phyloP scores from a whole-genome alignment of 2,329 filamentous ascomycete genomes.

The Hirsutella rhossiliensis region DNA sequence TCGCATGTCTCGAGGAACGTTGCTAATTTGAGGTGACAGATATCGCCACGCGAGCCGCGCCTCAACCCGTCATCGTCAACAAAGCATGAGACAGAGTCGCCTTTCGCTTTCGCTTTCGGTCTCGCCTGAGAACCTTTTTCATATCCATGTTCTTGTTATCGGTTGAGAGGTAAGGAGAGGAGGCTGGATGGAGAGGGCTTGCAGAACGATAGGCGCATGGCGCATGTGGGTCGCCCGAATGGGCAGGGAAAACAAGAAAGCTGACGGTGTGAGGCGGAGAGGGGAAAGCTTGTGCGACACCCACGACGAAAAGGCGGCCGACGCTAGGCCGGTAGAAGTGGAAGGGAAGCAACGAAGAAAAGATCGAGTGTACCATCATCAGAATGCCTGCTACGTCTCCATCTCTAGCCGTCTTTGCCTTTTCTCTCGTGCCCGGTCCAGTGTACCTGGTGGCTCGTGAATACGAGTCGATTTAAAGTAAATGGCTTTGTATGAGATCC shows the following conservation, averaged over 20 bases:
- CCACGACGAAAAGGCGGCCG: too few species aligned
- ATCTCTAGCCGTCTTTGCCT: slow-evolving; percentile 3
- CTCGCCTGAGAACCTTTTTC: neutral
- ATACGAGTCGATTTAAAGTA: too few species aligned
- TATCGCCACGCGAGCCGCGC: slow-evolving; percentile 6
- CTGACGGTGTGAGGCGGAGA: too few species aligned
- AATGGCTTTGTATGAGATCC: too few species aligned
- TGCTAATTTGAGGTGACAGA: slow-evolving; percentile 25
- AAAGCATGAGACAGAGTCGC: neutral
- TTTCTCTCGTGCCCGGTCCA: neutral
- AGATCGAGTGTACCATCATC: slow-evolving; percentile 9
- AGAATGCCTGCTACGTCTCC: slow-evolving; percentile 4
- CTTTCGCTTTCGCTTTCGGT: neutral
- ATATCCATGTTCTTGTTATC: neutral
- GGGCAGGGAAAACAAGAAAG: too few species aligned
- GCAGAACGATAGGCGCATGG: too few species aligned
- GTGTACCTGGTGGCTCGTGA: too few species aligned
- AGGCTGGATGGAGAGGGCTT: neutral
- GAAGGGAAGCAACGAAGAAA: slow-evolving; percentile 2
- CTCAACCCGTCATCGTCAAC: neutral
- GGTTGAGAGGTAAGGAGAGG: neutral
- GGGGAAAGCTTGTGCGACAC: too few species aligned
- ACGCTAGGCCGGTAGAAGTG: neutral
- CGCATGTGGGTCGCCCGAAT: too few species aligned
- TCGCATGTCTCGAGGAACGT: slow-evolving; percentile 12